Conservation (phyloP, 2,329 filamentous ascomycete species). For the Proliferodiscus dingleyae region DNA sequence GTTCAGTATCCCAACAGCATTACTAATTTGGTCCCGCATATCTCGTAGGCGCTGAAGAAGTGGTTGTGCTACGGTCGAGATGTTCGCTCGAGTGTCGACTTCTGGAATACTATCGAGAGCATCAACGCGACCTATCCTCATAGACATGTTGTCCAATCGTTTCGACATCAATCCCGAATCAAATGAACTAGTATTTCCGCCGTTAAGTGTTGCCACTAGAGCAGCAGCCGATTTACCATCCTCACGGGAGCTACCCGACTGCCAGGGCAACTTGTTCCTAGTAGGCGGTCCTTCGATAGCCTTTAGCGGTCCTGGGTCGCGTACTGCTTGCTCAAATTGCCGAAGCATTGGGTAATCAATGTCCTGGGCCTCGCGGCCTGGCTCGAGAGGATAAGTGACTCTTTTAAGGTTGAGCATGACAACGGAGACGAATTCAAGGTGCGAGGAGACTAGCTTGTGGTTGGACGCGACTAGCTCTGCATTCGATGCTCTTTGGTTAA, state of each 20-base stretch:
- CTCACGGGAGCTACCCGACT: background rate
- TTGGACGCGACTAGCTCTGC: conserved; percentile 17
- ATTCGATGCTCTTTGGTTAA: conserved; percentile 4
- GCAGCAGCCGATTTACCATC: conserved; percentile 7
- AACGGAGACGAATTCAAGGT: conserved; percentile 21
- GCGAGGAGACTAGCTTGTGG: conserved; percentile 17
- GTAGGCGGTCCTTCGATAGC: conserved; percentile 8
- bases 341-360: conserved; percentile 23
- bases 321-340: conserved; percentile 22
- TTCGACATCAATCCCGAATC: conserved; percentile 13
- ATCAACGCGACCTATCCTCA: conserved; percentile 18
- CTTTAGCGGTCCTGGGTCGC: conserved; percentile 15
- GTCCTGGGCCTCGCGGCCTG: conserved; percentile 9
- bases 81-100: background rate
- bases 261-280: conserved; percentile 11
- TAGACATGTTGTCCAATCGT: conserved; percentile 21
- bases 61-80: conserved; percentile 4
- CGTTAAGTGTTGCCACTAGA: background rate
- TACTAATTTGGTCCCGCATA: conserved; percentile 16
- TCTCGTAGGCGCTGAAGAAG: conserved; percentile 15
- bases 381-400: conserved; percentile 20
- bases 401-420: conserved; percentile 20
- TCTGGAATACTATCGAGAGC: conserved; percentile 13
- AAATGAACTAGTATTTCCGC: conserved; percentile 1
- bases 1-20: conserved; percentile 17